These are phyloP conservation scores for Capsicum baccatum DNA, from an alignment of 257 asterid species.

Conservation along the genomic window DNA sequence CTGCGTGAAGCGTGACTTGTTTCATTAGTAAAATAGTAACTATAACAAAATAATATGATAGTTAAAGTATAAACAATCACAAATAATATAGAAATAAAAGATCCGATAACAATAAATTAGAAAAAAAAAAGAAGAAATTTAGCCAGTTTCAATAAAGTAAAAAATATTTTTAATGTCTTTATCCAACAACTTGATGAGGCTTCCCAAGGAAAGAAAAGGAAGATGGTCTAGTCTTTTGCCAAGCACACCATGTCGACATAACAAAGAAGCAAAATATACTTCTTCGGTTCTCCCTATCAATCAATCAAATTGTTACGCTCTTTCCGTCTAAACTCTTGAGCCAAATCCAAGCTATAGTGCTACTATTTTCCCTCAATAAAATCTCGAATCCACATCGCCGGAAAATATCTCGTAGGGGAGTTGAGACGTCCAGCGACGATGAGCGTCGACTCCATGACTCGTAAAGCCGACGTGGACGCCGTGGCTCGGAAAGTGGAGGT, in stretches of 20 bases:
- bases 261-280: background rate
- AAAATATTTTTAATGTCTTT: no score
- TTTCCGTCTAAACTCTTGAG: background rate
- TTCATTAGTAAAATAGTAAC: no score
- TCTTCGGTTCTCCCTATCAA: background rate
- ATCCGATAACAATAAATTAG: no score
- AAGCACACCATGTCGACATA: slow-evolving; percentile 46
- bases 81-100: no score
- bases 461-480: slow-evolving; percentile 47
- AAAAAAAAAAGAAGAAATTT: no score
- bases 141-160: no score
- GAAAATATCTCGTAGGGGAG: background rate
- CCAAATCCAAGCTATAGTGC: background rate
- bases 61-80: no score
- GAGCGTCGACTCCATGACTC: slow-evolving; percentile 49
- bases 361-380: slow-evolving; percentile 16
- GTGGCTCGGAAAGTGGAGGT: slow-evolving; percentile 60
- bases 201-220: background rate
- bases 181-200: background rate
- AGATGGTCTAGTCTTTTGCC: background rate
- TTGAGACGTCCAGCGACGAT: slow-evolving; percentile 24
- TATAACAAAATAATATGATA: no score
- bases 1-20: no score
- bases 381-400: slow-evolving; percentile 29
- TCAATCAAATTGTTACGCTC: slow-evolving; percentile 21